Conservation (phyloP, 371 early-diverging fungal genomes). For the Choanephora cucurbitarum region DNA sequence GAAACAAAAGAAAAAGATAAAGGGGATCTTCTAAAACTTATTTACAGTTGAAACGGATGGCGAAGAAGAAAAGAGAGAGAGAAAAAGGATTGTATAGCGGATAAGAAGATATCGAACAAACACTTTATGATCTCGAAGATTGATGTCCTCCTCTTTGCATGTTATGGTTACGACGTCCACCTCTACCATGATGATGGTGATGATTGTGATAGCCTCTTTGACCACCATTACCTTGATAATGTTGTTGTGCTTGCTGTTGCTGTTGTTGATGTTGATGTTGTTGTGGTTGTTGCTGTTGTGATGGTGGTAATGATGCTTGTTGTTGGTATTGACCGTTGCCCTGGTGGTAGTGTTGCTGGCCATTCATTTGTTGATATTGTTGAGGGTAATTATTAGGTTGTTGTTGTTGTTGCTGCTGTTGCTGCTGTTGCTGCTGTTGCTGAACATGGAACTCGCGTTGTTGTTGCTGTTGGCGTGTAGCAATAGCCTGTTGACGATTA, state of each 20-base stretch:
- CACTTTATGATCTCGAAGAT: slow-evolving; percentile 23
- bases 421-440: too few species aligned
- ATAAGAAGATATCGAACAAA: background rate
- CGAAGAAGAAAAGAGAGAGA: background rate
- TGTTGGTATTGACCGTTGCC: slow-evolving; percentile 30
- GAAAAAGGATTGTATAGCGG: background rate
- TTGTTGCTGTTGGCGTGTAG: slow-evolving; percentile 51
- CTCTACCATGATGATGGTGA: slow-evolving; percentile 7
- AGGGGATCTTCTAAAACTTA: slow-evolving; percentile 23
- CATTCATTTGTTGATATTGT: background rate
- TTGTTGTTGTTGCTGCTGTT: too few species aligned
- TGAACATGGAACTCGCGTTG: slow-evolving; percentile 25
- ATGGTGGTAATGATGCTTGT: slow-evolving; percentile 18
- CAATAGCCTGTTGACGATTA: slow-evolving; percentile 45
- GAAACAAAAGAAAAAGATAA: background rate
- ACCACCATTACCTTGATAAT: background rate
- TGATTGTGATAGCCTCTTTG: background rate
- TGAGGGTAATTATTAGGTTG: background rate
- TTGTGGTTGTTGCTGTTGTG: slow-evolving; percentile 12
- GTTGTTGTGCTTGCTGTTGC: slow-evolving; percentile 15
- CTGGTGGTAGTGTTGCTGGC: background rate
- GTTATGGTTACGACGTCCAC: slow-evolving; percentile 3
- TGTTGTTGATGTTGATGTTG: too few species aligned
- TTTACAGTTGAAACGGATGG: slow-evolving; percentile 12
- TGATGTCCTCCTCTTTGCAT: slow-evolving; percentile 5